phyloP scores from a whole-genome alignment of 306 rosid species.

The Cercis canadensis region DNA sequence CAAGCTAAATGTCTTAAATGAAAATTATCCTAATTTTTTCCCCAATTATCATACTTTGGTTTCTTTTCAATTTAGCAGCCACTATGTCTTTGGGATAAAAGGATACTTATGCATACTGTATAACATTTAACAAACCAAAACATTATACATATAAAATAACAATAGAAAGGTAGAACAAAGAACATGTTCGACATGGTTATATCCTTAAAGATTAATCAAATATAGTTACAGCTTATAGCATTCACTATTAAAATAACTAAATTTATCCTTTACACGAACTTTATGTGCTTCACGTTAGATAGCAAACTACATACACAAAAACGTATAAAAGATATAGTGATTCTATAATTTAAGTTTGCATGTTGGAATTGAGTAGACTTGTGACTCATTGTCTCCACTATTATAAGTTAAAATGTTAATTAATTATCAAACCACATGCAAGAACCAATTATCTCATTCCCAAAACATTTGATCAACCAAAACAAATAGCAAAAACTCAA shows the following conservation, averaged over 20 bases:
- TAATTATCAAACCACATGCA: neutral
- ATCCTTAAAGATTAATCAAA: slow-evolving; percentile 27
- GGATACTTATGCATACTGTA: neutral
- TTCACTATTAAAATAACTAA: slow-evolving; percentile 21
- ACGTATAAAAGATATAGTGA: no score
- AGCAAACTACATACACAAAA: slow-evolving; percentile 26
- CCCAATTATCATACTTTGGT: no score
- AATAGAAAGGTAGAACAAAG: slow-evolving; percentile 1
- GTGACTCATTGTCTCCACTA: no score
- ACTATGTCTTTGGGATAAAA: neutral
- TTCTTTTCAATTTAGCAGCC: no score
- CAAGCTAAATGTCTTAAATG: no score
- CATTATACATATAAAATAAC: slow-evolving; percentile 27
- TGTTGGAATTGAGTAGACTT: no score
- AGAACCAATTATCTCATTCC: neutral
- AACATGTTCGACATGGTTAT: neutral
- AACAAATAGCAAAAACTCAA: neutral
- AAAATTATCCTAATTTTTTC: no score
- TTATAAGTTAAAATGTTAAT: slow-evolving; percentile 8
- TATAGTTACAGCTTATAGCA: slow-evolving; percentile 30
- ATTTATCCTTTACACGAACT: slow-evolving; percentile 22
- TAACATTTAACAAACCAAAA: neutral
- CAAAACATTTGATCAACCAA: neutral
- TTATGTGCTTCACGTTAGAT: slow-evolving; percentile 14
- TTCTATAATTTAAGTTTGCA: no score